phyloP scores from a whole-genome alignment of 345 rosid genomes.

The Camelina sativa region DNA sequence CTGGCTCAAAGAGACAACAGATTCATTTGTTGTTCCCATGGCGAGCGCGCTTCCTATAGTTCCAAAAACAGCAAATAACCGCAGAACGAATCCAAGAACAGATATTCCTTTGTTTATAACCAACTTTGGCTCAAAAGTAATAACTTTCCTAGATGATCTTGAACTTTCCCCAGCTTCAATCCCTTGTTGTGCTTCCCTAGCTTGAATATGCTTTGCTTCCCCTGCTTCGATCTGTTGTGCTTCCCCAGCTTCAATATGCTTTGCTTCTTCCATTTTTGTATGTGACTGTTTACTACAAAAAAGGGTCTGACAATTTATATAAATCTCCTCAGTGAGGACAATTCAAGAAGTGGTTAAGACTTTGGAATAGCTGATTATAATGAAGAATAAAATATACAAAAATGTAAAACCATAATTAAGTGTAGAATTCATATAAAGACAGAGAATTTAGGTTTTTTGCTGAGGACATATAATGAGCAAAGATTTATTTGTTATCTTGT shows the following conservation, averaged over 20 bases:
- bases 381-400: constrained; percentile 9
- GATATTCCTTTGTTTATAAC: constrained; percentile 37
- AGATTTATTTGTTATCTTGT: constrained; percentile 37
- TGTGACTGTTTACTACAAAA: constrained; percentile 17
- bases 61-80: constrained; percentile 42
- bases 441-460: constrained; percentile 41
- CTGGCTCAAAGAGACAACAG: constrained; percentile 43
- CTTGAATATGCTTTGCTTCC: constrained; percentile 34
- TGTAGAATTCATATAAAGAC: constrained; percentile 35
- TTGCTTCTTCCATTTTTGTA: constrained; percentile 41
- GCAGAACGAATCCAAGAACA: constrained; percentile 31
- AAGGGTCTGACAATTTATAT: neutral
- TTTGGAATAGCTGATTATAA: constrained; percentile 22
- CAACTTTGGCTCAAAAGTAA: constrained; percentile 30
- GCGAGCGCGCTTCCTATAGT: constrained; percentile 34
- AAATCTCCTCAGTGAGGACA: neutral
- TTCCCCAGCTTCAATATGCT: constrained; percentile 37
- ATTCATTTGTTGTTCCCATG: constrained; percentile 47
- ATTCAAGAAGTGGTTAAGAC: constrained; percentile 36
- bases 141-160: constrained; percentile 23
- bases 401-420: constrained; percentile 10
- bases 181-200: constrained; percentile 15
- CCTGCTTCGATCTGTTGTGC: constrained; percentile 20
- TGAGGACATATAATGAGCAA: constrained; percentile 46
- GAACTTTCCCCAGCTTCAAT: constrained; percentile 38